phyloP scores from a whole-genome alignment of 2,329 filamentous ascomycete species.

The Ceratocystis lukuohia region DNA sequence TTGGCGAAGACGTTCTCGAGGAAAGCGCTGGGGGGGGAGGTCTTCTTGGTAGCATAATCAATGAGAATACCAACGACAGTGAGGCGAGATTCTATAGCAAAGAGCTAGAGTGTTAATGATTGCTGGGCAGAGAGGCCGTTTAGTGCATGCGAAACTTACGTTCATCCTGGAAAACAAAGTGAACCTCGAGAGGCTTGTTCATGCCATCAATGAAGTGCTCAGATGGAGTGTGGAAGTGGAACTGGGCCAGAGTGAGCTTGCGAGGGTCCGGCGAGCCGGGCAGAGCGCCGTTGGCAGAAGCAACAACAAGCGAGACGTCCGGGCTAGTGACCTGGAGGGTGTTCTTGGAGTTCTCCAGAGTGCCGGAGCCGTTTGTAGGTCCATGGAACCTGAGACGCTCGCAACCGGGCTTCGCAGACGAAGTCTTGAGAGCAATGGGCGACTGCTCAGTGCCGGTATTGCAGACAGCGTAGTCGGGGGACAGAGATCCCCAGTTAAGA shows the following conservation, averaged over 20 bases:
- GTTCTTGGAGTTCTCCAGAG: constrained; percentile 38
- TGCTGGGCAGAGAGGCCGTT: background rate
- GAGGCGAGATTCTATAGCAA: constrained; percentile 18
- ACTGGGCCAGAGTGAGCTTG: constrained; percentile 37
- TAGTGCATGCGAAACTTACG: constrained; percentile 5
- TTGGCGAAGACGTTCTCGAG: constrained; percentile 29
- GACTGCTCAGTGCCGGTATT: constrained; percentile 38
- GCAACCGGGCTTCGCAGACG: constrained; percentile 25
- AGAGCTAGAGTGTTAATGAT: background rate
- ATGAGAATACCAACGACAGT: constrained; percentile 31
- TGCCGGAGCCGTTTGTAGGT: constrained; percentile 27
- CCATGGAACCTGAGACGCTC: constrained; percentile 20
- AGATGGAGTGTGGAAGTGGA: constrained; percentile 48
- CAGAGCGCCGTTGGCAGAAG: background rate
- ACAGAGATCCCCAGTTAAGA: constrained; percentile 38
- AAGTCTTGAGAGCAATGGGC: constrained; percentile 38
- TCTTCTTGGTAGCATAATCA: constrained; percentile 23
- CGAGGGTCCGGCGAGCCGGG: constrained; percentile 27
- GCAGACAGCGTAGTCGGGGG: constrained; percentile 34
- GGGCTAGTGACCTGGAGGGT: constrained; percentile 33
- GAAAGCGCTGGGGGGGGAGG: constrained; percentile 21
- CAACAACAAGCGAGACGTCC: background rate
- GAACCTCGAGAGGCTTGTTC: constrained; percentile 30
- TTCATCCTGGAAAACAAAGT: constrained; percentile 30
- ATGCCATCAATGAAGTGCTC: constrained; percentile 41